Percentiles rank a stretch among this genome's conserved stretches.
These are phyloP conservation scores for Phytophthora pisi DNA, from an alignment of 352 stramenopile genomes.

Conservation along the genomic window DNA sequence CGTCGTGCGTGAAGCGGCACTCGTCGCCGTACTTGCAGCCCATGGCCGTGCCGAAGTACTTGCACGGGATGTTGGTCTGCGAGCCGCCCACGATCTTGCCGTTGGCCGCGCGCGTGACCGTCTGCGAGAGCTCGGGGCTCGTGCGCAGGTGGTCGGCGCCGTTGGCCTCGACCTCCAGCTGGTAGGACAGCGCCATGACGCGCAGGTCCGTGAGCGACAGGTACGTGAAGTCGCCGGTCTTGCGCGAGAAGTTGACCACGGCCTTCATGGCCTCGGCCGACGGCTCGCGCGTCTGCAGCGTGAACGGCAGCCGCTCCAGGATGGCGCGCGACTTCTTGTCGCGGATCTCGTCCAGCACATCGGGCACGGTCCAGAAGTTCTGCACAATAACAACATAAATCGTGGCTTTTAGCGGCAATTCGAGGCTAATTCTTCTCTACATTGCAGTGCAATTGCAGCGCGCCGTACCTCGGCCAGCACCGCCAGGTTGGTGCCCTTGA, in stretches of 20 bases:
- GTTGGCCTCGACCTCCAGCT: slow-evolving; percentile 82
- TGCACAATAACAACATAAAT: slow-evolving; percentile 15
- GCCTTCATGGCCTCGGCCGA: slow-evolving; percentile 81
- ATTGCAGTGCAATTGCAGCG: background rate
- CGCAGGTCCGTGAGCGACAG: slow-evolving; percentile 87
- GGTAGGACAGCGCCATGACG: slow-evolving; percentile 89
- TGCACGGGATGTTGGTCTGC: slow-evolving; percentile 64
- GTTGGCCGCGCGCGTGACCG: slow-evolving; percentile 64
- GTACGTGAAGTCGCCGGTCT: slow-evolving; percentile 86
- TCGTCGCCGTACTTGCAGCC: slow-evolving; percentile 83
- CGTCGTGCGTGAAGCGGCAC: slow-evolving; percentile 85
- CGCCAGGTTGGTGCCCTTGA: slow-evolving; percentile 84
- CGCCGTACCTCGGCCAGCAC: slow-evolving; percentile 67
- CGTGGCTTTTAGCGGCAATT: slow-evolving; percentile 14
- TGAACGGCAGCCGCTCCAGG: slow-evolving; percentile 78
- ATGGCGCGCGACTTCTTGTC: slow-evolving; percentile 77
- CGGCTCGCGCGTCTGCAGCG: slow-evolving; percentile 78
- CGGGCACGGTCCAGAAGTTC: slow-evolving; percentile 88
- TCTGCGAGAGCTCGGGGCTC: slow-evolving; percentile 72
- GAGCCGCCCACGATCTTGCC: slow-evolving; percentile 68
- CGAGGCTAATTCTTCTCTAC: background rate
- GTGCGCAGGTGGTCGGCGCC: slow-evolving; percentile 71
- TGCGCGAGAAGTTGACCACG: slow-evolving; percentile 83
- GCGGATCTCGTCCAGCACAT: slow-evolving; percentile 86
- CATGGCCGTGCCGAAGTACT: slow-evolving; percentile 78